Evolutionary conservation across 2,329 filamentous ascomycete species (phyloP), one percentile per base, ranked within the genome.

Genomic region (Emmonsiellopsis sp.): DNA sequence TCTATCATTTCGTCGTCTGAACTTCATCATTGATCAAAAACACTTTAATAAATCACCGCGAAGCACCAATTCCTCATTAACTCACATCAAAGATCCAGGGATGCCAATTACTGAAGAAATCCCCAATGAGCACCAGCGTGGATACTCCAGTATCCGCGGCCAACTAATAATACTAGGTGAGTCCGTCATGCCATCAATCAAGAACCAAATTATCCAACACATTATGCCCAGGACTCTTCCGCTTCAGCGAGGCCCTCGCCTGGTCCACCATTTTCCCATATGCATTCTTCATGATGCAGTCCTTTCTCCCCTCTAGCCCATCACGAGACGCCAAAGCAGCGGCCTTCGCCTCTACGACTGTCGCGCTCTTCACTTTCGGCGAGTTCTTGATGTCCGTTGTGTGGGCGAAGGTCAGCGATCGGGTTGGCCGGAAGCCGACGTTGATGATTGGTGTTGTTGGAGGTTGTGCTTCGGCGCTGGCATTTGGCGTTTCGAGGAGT

Each of bases 221-320:
- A 11, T 8, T 1, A 38, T 26, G n/a, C 32, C 16, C 10, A 56
- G 52, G 55, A 5, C n/a, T 51, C 1, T 57, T 54, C 43, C 52
- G 52, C 6, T 51, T 54, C 16, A 57, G 52, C 10, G 55, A 55
- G 37, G 53, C 55, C 16, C 45, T 57, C 26, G 53, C 55, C 6
- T 55, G 55, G 55, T 53, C 52, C 4, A 52, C 49, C 38, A 55
- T 57, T 34, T 57, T 57, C 34, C 50, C 53, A 8, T 57, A 53
- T 37, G 50, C 48, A 1, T 55, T 51, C 38, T 44, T 52, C 20
- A 55, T 55, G 55, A 53, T 54, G 13, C 7, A 50, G 42, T 54
- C 55, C 0, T 52, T 57, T 41, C 34, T 50, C 10, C 16, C 46
- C 1, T 46, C 32, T 1, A 30, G n/a, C 10, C 8, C 10, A 31